phyloP scores from a whole-genome alignment of 805 yeast species.

The Wickerhamiella azyma region DNA sequence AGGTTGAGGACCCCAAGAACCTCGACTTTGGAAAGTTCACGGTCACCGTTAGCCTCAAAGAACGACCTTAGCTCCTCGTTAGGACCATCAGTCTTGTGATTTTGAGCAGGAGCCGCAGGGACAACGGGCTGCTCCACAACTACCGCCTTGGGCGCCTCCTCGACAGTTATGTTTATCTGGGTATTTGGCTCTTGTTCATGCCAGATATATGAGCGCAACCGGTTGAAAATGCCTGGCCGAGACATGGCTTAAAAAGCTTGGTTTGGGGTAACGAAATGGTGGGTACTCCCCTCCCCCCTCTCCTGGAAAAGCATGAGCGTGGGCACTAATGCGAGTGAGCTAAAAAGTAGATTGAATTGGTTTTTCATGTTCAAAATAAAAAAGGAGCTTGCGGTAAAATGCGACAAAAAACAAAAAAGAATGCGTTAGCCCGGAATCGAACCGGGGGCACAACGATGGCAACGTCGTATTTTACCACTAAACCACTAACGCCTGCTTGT shows the following conservation, averaged over 20 bases:
- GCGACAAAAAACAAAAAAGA: constrained; percentile 5
- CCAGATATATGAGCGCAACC: constrained; percentile 4
- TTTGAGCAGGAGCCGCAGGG: background rate
- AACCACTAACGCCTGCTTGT: constrained; percentile 13
- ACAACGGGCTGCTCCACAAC: background rate
- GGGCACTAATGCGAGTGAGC: too few relatives aligned
- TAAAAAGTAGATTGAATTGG: too few relatives aligned
- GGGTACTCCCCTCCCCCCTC: background rate
- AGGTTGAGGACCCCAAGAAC: constrained; percentile 63
- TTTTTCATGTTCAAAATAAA: too few relatives aligned
- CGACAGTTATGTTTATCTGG: constrained; percentile 1
- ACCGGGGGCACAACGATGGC: constrained; percentile 19
- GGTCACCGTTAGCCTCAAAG: constrained; percentile 52
- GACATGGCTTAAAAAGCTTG: background rate
- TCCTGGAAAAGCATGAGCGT: too few relatives aligned
- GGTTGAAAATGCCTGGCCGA: constrained; percentile 3
- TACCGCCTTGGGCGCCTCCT: background rate
- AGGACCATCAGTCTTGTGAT: constrained; percentile 21
- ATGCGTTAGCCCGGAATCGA: constrained; percentile 20
- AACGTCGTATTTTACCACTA: constrained; percentile 16
- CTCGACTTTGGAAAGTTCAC: constrained; percentile 57
- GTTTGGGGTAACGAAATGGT: background rate
- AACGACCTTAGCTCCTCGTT: constrained; percentile 52
- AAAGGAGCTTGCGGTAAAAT: too few relatives aligned
- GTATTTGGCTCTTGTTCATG: background rate